Conservation (phyloP, 345 rosid species). For the Lepidium sativum region DNA sequence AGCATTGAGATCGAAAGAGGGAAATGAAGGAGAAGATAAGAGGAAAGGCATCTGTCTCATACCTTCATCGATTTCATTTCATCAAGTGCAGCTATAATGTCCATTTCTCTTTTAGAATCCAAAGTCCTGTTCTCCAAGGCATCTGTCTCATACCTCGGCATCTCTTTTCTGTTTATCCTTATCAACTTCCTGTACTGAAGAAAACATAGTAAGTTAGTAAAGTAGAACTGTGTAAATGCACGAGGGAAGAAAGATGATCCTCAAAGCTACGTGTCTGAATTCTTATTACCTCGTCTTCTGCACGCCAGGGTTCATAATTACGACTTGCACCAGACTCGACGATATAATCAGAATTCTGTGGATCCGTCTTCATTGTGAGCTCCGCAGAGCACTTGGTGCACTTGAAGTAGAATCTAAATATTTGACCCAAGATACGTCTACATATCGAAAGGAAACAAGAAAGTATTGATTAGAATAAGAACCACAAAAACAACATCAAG, state of each 20-base stretch:
- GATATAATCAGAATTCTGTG: conserved; percentile 83
- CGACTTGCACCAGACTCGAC: conserved; percentile 85
- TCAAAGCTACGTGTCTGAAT: neutral
- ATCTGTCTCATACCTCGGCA: conserved; percentile 81
- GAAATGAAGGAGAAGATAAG: neutral
- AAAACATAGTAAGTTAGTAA: neutral
- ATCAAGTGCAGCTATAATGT: conserved; percentile 86
- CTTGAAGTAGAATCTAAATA: conserved; percentile 86
- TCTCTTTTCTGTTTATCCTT: conserved; percentile 50
- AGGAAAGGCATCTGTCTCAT: neutral
- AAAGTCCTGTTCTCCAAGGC: conserved; percentile 82
- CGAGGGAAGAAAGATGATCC: neutral
- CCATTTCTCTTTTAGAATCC: conserved; percentile 95
- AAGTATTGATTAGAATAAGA: neutral
- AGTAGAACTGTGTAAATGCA: neutral
- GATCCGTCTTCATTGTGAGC: conserved; percentile 82
- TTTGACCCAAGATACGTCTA: conserved; percentile 87
- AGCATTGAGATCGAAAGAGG: neutral
- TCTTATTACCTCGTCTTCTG: conserved; percentile 61
- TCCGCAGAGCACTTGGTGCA: conserved; percentile 95
- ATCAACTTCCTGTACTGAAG: conserved; percentile 38
- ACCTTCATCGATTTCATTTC: conserved; percentile 91
- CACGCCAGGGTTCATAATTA: conserved; percentile 97
- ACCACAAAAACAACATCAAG: neutral
- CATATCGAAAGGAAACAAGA: conserved; percentile 1